Evolutionary conservation across 805 yeast genomes (phyloP).

Genomic region (Lachancea meyersii): DNA sequence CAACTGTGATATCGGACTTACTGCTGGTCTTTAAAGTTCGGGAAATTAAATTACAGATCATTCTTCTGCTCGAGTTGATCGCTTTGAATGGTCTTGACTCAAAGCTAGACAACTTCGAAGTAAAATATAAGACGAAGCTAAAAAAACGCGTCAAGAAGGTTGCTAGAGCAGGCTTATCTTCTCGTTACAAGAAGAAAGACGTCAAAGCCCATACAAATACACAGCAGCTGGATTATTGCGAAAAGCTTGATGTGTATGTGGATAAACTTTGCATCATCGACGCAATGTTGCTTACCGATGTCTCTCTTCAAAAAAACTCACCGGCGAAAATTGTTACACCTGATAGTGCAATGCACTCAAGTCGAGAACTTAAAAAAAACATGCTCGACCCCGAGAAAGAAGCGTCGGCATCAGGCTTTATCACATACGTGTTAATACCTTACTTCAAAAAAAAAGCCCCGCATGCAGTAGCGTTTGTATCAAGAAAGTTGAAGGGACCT

Average conservation of each 20-base stretch:
- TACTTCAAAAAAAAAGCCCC: conserved; percentile 48
- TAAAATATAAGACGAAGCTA: conserved; percentile 18
- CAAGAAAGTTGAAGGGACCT: conserved; percentile 45
- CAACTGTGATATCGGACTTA: conserved; percentile 22
- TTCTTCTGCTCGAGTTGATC: conserved; percentile 44
- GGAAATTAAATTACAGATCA: conserved; percentile 51
- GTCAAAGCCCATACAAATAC: conserved; percentile 24
- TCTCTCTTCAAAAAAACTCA: conserved; percentile 14
- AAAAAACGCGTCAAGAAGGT: conserved; percentile 31
- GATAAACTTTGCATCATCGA: conserved; percentile 54
- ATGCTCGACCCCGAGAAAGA: conserved; percentile 30
- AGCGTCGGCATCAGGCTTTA: conserved; percentile 41
- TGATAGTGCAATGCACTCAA: conserved; percentile 1
- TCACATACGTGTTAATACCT: conserved; percentile 48
- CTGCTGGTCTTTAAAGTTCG: conserved; percentile 42
- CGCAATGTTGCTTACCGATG: conserved; percentile 36
- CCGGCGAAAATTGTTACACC: neutral
- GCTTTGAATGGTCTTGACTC: conserved; percentile 30
- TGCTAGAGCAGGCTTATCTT: conserved; percentile 17
- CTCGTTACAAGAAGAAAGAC: conserved; percentile 13
- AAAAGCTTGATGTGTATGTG: conserved; percentile 38
- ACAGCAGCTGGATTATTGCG: conserved; percentile 23
- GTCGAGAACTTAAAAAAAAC: conserved; percentile 22
- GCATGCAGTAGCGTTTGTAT: conserved; percentile 38
- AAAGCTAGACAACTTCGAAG: conserved; percentile 33